A percentile compares a stretch with the other conserved stretches of the same genome.
phyloP scores from a whole-genome alignment of 2,329 filamentous ascomycete genomes.

The Aspergillus brasiliensis region DNA sequence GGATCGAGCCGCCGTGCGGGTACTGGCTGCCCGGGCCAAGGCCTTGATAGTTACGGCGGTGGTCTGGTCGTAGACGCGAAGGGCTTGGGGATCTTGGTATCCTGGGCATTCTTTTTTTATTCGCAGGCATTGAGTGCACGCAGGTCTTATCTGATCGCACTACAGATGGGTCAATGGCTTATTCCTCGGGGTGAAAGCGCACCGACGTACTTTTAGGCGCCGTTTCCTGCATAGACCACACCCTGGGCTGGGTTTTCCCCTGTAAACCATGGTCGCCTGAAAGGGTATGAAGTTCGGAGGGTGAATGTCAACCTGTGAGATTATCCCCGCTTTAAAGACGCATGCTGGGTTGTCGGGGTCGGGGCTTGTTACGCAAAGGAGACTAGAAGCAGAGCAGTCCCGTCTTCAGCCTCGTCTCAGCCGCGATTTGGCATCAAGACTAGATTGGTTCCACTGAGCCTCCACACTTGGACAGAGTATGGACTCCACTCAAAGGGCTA shows the following conservation, averaged over 20 bases:
- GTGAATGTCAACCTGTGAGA: too few relatives aligned
- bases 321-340: too few relatives aligned
- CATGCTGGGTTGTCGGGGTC: too few relatives aligned
- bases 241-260: constrained; percentile 16
- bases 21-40: background rate
- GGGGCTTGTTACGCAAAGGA: too few relatives aligned
- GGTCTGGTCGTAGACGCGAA: constrained; percentile 20
- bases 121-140: constrained; percentile 20
- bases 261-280: constrained; percentile 15
- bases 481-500: too few relatives aligned
- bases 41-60: constrained; percentile 16
- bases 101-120: constrained; percentile 17
- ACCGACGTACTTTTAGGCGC: constrained; percentile 14
- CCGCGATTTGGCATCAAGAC: too few relatives aligned
- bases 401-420: too few relatives aligned
- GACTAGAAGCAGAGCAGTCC: too few relatives aligned
- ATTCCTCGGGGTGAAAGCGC: background rate
- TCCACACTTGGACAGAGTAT: too few relatives aligned
- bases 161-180: constrained; percentile 3
- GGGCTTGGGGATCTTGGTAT: constrained; percentile 16
- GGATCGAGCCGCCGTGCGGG: background rate
- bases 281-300: too few relatives aligned
- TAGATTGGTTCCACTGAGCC: too few relatives aligned
- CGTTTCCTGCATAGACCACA: constrained; percentile 18
- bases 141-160: constrained; percentile 22